Base-by-base conservation (phyloP, 1,139 yeast genomes). In the Diutina ranongensis region DNA sequence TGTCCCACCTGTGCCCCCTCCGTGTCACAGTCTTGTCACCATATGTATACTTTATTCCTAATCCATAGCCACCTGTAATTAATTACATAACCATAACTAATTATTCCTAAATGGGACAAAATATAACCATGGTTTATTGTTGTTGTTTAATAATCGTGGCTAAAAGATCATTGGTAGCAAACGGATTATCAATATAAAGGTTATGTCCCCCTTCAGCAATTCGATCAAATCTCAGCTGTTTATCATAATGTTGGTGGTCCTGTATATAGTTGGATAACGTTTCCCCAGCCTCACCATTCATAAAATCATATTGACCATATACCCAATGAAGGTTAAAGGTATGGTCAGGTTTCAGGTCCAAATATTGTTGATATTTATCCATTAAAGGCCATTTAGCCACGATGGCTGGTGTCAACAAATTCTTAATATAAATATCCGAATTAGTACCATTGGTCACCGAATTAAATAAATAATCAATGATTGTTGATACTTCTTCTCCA, bases 271-370 rank as follows among this genome's bases (percentile, higher is more conserved):
- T 55, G 2, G 65, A 68, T 44, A 78, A 76, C 47, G 73, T 71
- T 9, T 62, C 55, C 0, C 95, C 96, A 0, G 94, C 92, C 45
- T 72, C 75, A 2, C 74, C 67, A 57, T 84, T 83, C 96, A 88
- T 88, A 74, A 92, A 88, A 58, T 88, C 97, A 52, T 70, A 76
- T 52, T 83, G 80, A 0, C 97, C 97, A 58, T 87, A 88, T 35
- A 86, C 59, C 62, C 88, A 70, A 54, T 76, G 59, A 1, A 76
- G 57, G 25, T 75, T 68, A 35, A 76, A 74, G 10, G 41, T 38
- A 4, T 35, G 31, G 18, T 32, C 32, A 2, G 45, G 35, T 56
- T 31, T 33, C 34, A 13, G n/a, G 7, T 44, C 46, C 13, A 50
- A 21, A 33, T 15, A 12, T 22, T 16, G 1, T 61, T 57, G 34